phyloP scores from a whole-genome alignment of 2,329 filamentous ascomycete genomes.

The Dothideomycetes sp. region DNA sequence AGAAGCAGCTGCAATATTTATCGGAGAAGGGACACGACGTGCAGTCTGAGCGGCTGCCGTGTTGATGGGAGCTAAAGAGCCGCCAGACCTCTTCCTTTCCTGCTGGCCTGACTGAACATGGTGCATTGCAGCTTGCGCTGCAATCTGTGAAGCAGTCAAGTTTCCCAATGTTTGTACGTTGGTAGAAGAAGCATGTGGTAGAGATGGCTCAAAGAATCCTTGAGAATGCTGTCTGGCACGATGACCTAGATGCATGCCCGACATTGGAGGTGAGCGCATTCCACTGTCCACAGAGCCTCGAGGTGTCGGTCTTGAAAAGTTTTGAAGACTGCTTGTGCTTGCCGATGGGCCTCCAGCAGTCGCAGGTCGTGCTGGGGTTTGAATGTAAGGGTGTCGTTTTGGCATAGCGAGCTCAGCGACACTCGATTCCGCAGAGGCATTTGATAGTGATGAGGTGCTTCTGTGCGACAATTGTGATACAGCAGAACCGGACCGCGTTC shows the following conservation, averaged over 20 bases:
- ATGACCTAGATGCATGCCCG: conserved; percentile 32
- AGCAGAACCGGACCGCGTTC: conserved; percentile 19
- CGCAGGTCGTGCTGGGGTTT: conserved; percentile 16
- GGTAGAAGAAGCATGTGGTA: conserved; percentile 38
- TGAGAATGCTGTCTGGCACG: conserved; percentile 59
- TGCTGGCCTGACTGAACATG: conserved; percentile 15
- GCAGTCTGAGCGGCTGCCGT: conserved; percentile 14
- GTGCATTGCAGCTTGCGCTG: conserved; percentile 67
- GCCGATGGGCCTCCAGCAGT: conserved; percentile 23
- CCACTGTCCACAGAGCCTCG: conserved; percentile 23
- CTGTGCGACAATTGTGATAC: conserved; percentile 16
- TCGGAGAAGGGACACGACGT: conserved; percentile 6
- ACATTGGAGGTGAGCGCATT: conserved; percentile 16
- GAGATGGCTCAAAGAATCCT: conserved; percentile 63
- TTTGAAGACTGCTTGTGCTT: conserved; percentile 22
- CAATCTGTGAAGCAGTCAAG: conserved; percentile 62
- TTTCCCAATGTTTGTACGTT: conserved; percentile 37
- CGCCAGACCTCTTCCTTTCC: conserved; percentile 60
- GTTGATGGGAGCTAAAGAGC: conserved; percentile 48
- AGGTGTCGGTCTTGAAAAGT: conserved; percentile 19
- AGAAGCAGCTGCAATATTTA: neutral
- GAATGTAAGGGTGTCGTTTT: conserved; percentile 22
- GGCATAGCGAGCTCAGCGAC: conserved; percentile 20
- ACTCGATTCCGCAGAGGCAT: conserved; percentile 28
- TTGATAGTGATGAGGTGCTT: conserved; percentile 23